These are phyloP conservation scores for Aspergillus uvarum DNA, from an alignment of 2,329 filamentous ascomycete genomes.

Conservation along the genomic window DNA sequence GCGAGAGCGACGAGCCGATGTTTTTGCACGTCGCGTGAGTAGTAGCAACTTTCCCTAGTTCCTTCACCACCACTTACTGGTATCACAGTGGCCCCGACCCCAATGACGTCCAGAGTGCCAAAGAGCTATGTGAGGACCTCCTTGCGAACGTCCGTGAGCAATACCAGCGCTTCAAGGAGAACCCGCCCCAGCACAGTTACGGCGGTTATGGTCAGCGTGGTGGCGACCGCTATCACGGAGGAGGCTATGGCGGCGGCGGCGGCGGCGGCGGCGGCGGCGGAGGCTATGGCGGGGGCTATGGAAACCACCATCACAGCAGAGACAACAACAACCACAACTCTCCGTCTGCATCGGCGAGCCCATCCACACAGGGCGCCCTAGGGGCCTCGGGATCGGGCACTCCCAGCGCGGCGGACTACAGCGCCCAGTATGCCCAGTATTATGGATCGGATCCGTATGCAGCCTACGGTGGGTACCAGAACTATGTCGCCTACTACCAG, in stretches of 20 bases:
- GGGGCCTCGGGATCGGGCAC: slow-evolving; percentile 26
- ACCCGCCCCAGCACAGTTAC: slow-evolving; percentile 66
- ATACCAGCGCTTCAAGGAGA: slow-evolving; percentile 87
- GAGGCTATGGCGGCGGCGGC: slow-evolving; percentile 37
- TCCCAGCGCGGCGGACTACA: slow-evolving; percentile 62
- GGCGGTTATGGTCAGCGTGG: slow-evolving; percentile 50
- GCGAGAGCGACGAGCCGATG: slow-evolving; percentile 93
- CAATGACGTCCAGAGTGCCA: slow-evolving; percentile 80
- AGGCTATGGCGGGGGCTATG: slow-evolving; percentile 28
- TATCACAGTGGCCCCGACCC: slow-evolving; percentile 74
- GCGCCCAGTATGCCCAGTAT: slow-evolving; percentile 80
- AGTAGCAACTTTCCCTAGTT: not conserved
- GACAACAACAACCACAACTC: slow-evolving; percentile 34
- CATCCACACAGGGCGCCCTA: slow-evolving; percentile 45
- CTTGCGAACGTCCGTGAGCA: slow-evolving; percentile 82
- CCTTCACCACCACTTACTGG: slow-evolving; percentile 32
- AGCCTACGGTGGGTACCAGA: slow-evolving; percentile 83
- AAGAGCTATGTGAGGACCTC: slow-evolving; percentile 84
- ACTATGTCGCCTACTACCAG: slow-evolving; percentile 62
- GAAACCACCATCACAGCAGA: slow-evolving; percentile 30
- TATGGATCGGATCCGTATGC: slow-evolving; percentile 81
- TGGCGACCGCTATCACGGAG: slow-evolving; percentile 42
- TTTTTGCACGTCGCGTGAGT: slow-evolving; percentile 86
- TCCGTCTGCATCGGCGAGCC: slow-evolving; percentile 45
- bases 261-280: slow-evolving; percentile 34